These are phyloP conservation scores for Nitzschia sp. DNA, from an alignment of 108 stramenopile genomes.

Conservation along the genomic window DNA sequence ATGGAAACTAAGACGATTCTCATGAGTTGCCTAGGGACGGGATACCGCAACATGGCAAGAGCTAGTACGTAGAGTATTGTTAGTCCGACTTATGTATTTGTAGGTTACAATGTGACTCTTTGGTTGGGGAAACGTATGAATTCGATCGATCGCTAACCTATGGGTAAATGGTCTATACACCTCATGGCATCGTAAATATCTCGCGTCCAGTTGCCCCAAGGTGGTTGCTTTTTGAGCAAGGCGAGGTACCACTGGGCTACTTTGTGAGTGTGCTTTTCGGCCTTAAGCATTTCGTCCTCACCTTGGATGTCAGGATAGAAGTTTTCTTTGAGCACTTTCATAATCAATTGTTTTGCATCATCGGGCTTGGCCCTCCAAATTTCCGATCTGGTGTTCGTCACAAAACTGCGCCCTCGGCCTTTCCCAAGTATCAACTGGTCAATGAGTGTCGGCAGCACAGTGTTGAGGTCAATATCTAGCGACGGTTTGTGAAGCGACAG, in stretches of 20 bases:
- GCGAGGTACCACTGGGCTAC: slow-evolving; percentile 73
- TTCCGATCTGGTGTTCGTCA: slow-evolving; percentile 51
- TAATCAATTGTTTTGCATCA: slow-evolving; percentile 48
- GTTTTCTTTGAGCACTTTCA: slow-evolving; percentile 50
- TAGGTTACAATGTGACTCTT: neutral
- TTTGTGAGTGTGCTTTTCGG: slow-evolving; percentile 43
- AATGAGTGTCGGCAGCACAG: slow-evolving; percentile 61
- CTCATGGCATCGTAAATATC: slow-evolving; percentile 85
- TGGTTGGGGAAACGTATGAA: no score
- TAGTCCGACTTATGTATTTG: no score
- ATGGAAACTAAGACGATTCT: slow-evolving; percentile 70
- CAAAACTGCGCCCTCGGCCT: slow-evolving; percentile 60
- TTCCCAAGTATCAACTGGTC: slow-evolving; percentile 73
- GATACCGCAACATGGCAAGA: slow-evolving; percentile 86
- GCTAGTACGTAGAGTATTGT: slow-evolving; percentile 82
- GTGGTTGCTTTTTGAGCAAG: slow-evolving; percentile 63
- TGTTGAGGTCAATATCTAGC: slow-evolving; percentile 64
- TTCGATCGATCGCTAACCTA: no score
- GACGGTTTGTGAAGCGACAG: slow-evolving; percentile 54
- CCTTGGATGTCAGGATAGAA: slow-evolving; percentile 43
- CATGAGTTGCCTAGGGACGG: slow-evolving; percentile 85
- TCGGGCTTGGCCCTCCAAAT: slow-evolving; percentile 64
- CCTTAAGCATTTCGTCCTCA: slow-evolving; percentile 31
- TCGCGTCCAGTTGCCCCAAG: slow-evolving; percentile 73
- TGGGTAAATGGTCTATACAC: slow-evolving; percentile 79